Evolutionary conservation across 768 basidiomycete genomes (phyloP).

Genomic region (Leccinum broughii): DNA sequence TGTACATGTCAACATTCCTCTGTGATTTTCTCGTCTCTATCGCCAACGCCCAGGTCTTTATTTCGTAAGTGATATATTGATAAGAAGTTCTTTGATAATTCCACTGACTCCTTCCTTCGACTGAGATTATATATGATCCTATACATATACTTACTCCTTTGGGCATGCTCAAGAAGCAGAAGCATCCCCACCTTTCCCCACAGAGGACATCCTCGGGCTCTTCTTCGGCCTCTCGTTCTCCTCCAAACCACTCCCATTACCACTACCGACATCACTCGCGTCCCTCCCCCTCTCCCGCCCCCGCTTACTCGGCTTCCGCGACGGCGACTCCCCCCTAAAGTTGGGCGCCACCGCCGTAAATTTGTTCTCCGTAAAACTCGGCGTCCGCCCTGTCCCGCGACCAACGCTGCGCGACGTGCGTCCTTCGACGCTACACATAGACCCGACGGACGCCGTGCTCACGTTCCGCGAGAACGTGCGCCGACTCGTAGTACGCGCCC

Average conservation of each 20-base stretch:
- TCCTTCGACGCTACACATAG: background rate
- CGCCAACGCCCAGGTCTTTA: no score
- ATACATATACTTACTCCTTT: no score
- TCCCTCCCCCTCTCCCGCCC: conserved; percentile 6
- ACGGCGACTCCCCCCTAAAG: conserved; percentile 33
- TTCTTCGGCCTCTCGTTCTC: conserved; percentile 27
- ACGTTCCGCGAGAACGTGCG: conserved; percentile 22
- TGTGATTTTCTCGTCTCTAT: no score
- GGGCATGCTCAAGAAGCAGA: background rate
- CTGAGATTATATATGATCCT: no score
- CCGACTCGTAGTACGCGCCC: background rate
- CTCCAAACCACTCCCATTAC: background rate
- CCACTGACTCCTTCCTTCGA: no score
- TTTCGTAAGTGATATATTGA: no score
- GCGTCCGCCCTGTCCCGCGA: conserved; percentile 28
- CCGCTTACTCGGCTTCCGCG: conserved; percentile 33
- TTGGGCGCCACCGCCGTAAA: conserved; percentile 48
- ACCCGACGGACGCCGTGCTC: conserved; percentile 13
- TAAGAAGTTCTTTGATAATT: no score
- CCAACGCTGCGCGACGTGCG: background rate
- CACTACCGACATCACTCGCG: conserved; percentile 12
- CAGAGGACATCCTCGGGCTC: conserved; percentile 13
- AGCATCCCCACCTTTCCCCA: background rate
- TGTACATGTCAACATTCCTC: no score
- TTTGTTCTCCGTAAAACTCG: conserved; percentile 39